Base-by-base conservation (phyloP, 2,329 filamentous ascomycete species). In the Diaporthe vexans region DNA sequence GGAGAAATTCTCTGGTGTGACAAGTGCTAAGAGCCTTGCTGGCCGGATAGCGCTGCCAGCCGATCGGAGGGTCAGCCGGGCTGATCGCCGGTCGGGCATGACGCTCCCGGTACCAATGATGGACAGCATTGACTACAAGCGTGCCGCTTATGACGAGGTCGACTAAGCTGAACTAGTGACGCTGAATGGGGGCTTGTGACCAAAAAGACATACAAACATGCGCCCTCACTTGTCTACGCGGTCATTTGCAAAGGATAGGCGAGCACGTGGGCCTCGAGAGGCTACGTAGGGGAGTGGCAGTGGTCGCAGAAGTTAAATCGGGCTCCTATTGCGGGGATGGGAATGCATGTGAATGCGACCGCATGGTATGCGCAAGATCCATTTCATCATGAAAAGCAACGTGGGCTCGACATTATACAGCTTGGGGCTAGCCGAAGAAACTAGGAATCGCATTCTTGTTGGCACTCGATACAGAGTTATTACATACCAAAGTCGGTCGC, bases 401-500 rank as follows among this genome's bases (percentile, higher is more conserved):
- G 29, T 8, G 61, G 61, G 61, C 46, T 73, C 67, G 70, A 69
- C 40, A 52, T 46, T 40, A 63, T 33, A 54, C 10, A 54, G 69
- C 73, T 69, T 72, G 70, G 68, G 24, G 59, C 43, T 29, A 48
- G 57, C 59, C 43, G 35, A 37, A 59, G 40, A 57, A 13, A 52
- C 37, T 29, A n/a, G 21, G 21, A 46, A 52, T n/a, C 24, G 58
- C 40, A 26, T 54, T 48, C n/a, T 29, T 19, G 26, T 26, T 58
- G 57, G 51, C 11, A 43, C 58, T 29, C 56, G 29, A 69, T 29
- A 67, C 54, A 73, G 33, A 40, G n/a, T 43, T 73, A 71, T 59
- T 52, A 37, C 61, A 68, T 74, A 68, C 58, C 72, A 71, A 54
- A 73, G 61, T 74, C 74, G 67, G 67, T 74, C 74, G 35, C 59